These are phyloP conservation scores for Zygotorulaspora mrakii DNA, from an alignment of 1,139 yeast genomes.

Conservation along the genomic window DNA sequence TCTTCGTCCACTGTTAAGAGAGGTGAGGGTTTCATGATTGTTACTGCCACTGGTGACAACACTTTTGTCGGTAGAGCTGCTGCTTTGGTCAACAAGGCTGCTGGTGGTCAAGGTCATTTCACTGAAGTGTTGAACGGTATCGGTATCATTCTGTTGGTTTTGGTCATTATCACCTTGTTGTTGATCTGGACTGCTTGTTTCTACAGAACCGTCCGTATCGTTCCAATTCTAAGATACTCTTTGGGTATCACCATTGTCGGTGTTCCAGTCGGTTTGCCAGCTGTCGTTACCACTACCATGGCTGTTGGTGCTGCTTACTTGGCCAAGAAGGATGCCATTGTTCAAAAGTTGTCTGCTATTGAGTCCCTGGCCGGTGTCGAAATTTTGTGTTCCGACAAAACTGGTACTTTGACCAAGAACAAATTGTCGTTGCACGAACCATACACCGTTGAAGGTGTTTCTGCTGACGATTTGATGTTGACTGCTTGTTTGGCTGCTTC, in stretches of 20 bases:
- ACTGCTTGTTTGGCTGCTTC: constrained; percentile 98
- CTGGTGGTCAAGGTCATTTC: constrained; percentile 93
- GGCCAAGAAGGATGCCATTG: constrained; percentile 98
- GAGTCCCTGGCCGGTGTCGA: constrained; percentile 99
- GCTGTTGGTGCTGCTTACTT: constrained; percentile 99
- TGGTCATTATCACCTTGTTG: constrained; percentile 83
- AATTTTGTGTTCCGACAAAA: constrained; percentile 97
- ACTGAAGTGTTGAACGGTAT: constrained; percentile 98
- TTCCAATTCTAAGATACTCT: constrained; percentile 87
- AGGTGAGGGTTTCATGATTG: constrained; percentile 95
- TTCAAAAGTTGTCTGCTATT: constrained; percentile 95
- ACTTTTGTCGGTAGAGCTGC: constrained; percentile 96
- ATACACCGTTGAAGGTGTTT: constrained; percentile 98
- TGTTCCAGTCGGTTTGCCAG: constrained; percentile 99
- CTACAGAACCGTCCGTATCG: constrained; percentile 90
- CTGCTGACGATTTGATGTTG: constrained; percentile 93
- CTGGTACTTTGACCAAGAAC: constrained; percentile 99
- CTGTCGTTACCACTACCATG: constrained; percentile 98
- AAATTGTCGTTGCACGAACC: constrained; percentile 96
- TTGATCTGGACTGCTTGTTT: constrained; percentile 92
- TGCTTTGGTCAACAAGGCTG: constrained; percentile 91
- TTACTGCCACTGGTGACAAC: constrained; percentile 92
- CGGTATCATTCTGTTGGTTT: constrained; percentile 86
- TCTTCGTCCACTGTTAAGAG: constrained; percentile 95
- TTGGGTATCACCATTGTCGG: constrained; percentile 97